Percentiles rank a stretch among this genome's conserved stretches.
These are phyloP conservation scores for Favolaschia claudopus DNA, from an alignment of 768 basidiomycete species.

Conservation along the genomic window DNA sequence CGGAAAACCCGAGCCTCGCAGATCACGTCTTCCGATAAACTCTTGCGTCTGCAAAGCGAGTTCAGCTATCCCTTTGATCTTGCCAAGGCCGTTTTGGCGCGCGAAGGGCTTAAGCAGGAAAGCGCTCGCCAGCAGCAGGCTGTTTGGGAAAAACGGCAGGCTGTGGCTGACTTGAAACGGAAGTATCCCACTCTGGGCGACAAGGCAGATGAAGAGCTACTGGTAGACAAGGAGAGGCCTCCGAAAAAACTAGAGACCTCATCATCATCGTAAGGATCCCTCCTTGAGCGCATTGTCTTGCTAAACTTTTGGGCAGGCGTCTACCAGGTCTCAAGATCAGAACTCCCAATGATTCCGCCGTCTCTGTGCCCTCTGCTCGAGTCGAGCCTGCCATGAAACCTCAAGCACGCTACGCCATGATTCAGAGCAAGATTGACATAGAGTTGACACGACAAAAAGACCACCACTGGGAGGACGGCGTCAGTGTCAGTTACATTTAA, in stretches of 20 bases:
- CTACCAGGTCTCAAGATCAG: conserved; percentile 63
- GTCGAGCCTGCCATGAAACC: conserved; percentile 66
- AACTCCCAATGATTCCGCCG: conserved; percentile 48
- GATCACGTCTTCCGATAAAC: conserved; percentile 85
- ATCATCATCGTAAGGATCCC: conserved; percentile 15
- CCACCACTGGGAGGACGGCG: conserved; percentile 87
- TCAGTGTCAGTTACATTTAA: conserved; percentile 67
- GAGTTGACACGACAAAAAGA: conserved; percentile 74
- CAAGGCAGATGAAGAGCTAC: conserved; percentile 75
- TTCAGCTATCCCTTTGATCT: conserved; percentile 77
- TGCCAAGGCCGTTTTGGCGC: conserved; percentile 69
- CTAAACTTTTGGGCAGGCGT: conserved; percentile 42
- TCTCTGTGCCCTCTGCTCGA: conserved; percentile 46
- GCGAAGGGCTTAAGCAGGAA: conserved; percentile 83
- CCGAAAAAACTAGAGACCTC: conserved; percentile 58
- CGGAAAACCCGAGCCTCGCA: conserved; percentile 96
- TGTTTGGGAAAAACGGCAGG: conserved; percentile 83
- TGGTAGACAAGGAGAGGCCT: conserved; percentile 49
- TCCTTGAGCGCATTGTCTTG: conserved; percentile 8
- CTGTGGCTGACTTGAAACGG: conserved; percentile 82
- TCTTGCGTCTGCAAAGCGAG: conserved; percentile 83
- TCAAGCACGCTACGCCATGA: conserved; percentile 68
- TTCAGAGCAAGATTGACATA: conserved; percentile 71
- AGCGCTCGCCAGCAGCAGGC: conserved; percentile 59
- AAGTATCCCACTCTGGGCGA: conserved; percentile 68